Base-by-base conservation (phyloP, 106 monocot species). In the Platanthera zijinensis region DNA sequence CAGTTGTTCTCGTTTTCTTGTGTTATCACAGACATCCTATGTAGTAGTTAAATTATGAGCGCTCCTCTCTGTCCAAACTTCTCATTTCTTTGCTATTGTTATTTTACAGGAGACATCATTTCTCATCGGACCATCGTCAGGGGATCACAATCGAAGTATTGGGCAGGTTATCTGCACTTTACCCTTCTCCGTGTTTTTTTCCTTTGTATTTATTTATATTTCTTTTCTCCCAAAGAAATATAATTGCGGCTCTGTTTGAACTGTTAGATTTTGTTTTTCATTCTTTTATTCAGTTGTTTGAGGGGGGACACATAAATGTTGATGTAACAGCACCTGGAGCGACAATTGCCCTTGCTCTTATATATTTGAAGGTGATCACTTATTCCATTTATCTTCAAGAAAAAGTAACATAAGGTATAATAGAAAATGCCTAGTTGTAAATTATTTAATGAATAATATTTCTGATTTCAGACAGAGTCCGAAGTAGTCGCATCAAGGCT, bases 261-360 rank as follows among this genome's bases (percentile, higher is more conserved):
- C 57, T 45, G n/a, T 71, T 52, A 28, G 8, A 15, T 15, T 72
- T 46, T 61, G 32, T 47, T 18, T 15, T 62, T 45, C 68, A 8
- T 15, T 78, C 2, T 5, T 80, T 57, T 72, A 11, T 77, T 77
- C 79, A 97, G 97, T 87, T 91, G 76, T 83, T 89, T 79, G 97
- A 97, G 78, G 91, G 91, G 73, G 71, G 84, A 57, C 89, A 85
- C 17, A 83, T 94, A 79, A 97, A 97, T 86, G 82, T 97, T 74
- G 93, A 97, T 86, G 97, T 97, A 15, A 97, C 97, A 57, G 82
- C 94, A 32, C 94, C 97, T 57, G 97, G 97, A 73, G 91, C 97
- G 39, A 97, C 88, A 83, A 84, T 97, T 82, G 93, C 97, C 39
- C 75, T 97, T 28, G 94, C 88, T 83, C 82, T 97, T 30, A 92